phyloP scores from a whole-genome alignment of 768 basidiomycete genomes.

The Heimioporus sp. region DNA sequence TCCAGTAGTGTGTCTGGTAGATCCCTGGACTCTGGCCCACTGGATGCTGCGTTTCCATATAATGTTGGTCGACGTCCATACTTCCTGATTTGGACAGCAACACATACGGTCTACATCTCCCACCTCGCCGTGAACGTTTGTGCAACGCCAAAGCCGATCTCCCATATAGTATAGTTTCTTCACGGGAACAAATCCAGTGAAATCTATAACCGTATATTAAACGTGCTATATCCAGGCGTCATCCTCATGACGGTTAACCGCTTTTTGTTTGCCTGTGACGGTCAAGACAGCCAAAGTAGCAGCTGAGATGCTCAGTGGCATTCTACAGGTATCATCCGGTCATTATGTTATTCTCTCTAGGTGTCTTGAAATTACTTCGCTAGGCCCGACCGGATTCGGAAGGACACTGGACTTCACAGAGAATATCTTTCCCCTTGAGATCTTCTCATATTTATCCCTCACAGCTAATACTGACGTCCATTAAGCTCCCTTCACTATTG shows the following conservation, averaged over 20 bases:
- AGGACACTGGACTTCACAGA: constrained; percentile 86
- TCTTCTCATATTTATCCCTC: constrained; percentile 76
- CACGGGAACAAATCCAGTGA: constrained; percentile 68
- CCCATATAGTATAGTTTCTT: constrained; percentile 64
- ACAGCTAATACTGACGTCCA: constrained; percentile 87
- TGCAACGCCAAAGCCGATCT: neutral
- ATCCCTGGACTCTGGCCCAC: too few relatives aligned
- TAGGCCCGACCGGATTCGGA: constrained; percentile 58
- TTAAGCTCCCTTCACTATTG: constrained; percentile 89
- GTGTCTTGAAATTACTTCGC: neutral
- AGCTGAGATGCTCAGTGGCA: constrained; percentile 83
- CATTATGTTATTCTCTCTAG: constrained; percentile 32
- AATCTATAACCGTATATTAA: constrained; percentile 43
- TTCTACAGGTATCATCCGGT: constrained; percentile 59
- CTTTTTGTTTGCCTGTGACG: constrained; percentile 65
- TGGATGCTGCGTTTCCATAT: too few relatives aligned
- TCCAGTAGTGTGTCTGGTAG: too few relatives aligned
- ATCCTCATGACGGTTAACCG: constrained; percentile 76
- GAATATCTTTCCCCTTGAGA: constrained; percentile 74
- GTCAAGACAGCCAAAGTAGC: constrained; percentile 85
- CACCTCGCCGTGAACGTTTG: too few relatives aligned
- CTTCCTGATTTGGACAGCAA: too few relatives aligned
- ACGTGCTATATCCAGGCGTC: constrained; percentile 46
- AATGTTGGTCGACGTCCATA: too few relatives aligned
- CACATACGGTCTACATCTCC: too few relatives aligned